A percentile compares a stretch with the other conserved stretches of the same genome.
Conservation (phyloP, 2,329 filamentous ascomycete species). For the Stagonosporopsis vannaccii region DNA sequence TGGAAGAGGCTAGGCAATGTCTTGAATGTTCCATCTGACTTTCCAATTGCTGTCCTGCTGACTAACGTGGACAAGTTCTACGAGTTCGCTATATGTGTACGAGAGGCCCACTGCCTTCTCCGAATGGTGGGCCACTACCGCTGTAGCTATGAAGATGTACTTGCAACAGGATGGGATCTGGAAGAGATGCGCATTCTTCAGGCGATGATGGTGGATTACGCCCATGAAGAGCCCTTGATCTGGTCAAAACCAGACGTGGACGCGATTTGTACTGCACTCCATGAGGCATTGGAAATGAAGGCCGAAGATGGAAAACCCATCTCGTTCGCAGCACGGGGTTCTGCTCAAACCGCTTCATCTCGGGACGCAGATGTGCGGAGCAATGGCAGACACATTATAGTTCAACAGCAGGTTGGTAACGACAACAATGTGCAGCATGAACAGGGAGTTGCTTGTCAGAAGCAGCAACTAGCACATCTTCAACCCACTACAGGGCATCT, state of each 20-base stretch:
- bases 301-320: neutral
- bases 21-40: neutral
- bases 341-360: neutral
- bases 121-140: neutral
- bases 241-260: neutral
- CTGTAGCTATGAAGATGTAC: neutral
- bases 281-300: neutral
- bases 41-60: neutral
- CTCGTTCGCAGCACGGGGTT: neutral
- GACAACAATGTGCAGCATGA: neutral
- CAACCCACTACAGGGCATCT: neutral
- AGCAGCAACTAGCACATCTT: neutral
- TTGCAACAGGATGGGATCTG: neutral
- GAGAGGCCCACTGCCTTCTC: neutral
- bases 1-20: neutral
- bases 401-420: neutral
- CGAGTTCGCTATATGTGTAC: neutral
- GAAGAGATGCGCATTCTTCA: neutral
- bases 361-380: neutral
- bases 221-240: neutral
- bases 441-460: too few relatives aligned
- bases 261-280: neutral
- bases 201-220: neutral
- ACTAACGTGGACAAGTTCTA: neutral
- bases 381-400: neutral